Evolutionary conservation across 371 early-diverging fungal species (phyloP).

Genomic region (Gilbertella persicaria): DNA sequence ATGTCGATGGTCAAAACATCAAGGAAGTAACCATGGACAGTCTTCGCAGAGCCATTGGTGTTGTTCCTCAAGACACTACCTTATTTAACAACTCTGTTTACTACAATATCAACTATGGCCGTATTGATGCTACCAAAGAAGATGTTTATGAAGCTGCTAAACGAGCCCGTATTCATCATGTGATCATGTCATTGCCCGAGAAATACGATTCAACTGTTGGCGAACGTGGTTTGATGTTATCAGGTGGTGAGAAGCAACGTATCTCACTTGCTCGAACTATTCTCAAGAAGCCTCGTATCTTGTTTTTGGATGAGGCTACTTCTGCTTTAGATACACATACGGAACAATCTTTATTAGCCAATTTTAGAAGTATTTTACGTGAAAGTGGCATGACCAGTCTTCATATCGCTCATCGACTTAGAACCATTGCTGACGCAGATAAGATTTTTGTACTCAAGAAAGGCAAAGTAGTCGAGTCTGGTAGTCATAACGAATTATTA

Average conservation of each 20-base stretch:
- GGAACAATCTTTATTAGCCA: constrained; percentile 79
- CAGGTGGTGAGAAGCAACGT: constrained; percentile 96
- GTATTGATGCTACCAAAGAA: constrained; percentile 59
- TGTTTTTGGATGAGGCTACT: constrained; percentile 94
- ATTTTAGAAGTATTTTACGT: constrained; percentile 71
- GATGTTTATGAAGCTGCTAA: constrained; percentile 79
- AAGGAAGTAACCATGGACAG: constrained; percentile 68
- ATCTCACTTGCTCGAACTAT: constrained; percentile 63
- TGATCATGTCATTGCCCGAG: constrained; percentile 69
- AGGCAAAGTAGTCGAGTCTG: constrained; percentile 65
- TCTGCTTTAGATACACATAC: constrained; percentile 92
- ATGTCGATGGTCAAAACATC: constrained; percentile 80
- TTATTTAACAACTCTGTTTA: constrained; percentile 84
- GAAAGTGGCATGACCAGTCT: constrained; percentile 70
- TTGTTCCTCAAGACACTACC: constrained; percentile 89
- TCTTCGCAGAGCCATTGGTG: constrained; percentile 75
- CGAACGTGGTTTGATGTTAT: constrained; percentile 89
- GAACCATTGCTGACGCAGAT: constrained; percentile 81
- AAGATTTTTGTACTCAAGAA: constrained; percentile 75
- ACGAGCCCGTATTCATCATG: constrained; percentile 80
- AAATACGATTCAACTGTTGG: constrained; percentile 92
- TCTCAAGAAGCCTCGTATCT: constrained; percentile 76
- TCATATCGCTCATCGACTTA: constrained; percentile 79
- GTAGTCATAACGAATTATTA: constrained; percentile 72
- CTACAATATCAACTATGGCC: constrained; percentile 84